phyloP scores from a whole-genome alignment of 495 filamentous ascomycete species.

The Letharia lupina region DNA sequence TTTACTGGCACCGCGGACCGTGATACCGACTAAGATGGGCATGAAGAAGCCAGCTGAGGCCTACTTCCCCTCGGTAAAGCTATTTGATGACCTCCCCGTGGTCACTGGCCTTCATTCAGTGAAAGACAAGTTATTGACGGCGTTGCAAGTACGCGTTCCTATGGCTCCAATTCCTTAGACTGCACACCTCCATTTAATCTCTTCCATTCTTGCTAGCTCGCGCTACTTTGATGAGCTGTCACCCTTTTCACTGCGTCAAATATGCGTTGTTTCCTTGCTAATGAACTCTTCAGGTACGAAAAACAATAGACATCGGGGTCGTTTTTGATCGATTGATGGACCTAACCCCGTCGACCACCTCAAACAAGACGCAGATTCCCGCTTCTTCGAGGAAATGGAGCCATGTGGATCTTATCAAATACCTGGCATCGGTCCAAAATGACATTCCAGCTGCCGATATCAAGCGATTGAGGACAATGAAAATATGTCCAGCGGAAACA shows the following conservation, averaged over 20 bases:
- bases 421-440: slow-evolving; percentile 77
- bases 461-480: slow-evolving; percentile 62
- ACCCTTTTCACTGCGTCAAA: neutral
- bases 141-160: slow-evolving; percentile 65
- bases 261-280: neutral
- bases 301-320: slow-evolving; percentile 84
- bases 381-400: slow-evolving; percentile 56
- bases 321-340: slow-evolving; percentile 81
- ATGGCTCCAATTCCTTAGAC: neutral
- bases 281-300: slow-evolving; percentile 34
- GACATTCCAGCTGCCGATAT: slow-evolving; percentile 86
- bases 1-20: slow-evolving; percentile 54
- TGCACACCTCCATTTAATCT: neutral
- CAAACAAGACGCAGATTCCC: slow-evolving; percentile 17
- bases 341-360: slow-evolving; percentile 17
- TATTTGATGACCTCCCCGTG: slow-evolving; percentile 88
- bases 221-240: neutral
- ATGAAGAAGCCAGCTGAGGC: slow-evolving; percentile 82
- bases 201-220: neutral
- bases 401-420: slow-evolving; percentile 89
- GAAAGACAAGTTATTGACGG: slow-evolving; percentile 79
- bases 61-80: slow-evolving; percentile 84
- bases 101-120: slow-evolving; percentile 63
- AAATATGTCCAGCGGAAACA: slow-evolving; percentile 74
- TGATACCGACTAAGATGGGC: slow-evolving; percentile 85